Base-by-base conservation (phyloP, 345 rosid species). In the Eutrema heterophyllum region DNA sequence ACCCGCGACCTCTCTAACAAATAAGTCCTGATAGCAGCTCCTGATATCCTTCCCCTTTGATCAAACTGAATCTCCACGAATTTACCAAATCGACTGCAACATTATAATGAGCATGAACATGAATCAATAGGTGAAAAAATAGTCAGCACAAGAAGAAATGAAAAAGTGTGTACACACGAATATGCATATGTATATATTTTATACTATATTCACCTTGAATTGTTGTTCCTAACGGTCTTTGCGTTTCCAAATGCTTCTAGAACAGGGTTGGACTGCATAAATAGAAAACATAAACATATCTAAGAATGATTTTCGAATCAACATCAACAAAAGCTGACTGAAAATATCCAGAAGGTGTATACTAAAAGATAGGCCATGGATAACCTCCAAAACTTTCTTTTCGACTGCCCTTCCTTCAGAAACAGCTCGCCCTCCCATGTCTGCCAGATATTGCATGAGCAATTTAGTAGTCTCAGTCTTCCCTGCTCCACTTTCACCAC, bases 401-500 rank as follows among this genome's bases (percentile, higher is more conserved):
- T 95, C 99, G 53, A 95, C 97, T 73, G 86, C 82, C 68, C 99
- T 87, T 68, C 96, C 97, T 77, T 95, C 99, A 9, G 88, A 71
- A 62, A 79, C 97, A 83, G 97, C 96, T 82, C 97, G 87, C n/a
- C 99, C 99, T 77, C 99, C 98, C 97, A 95, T 95, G 79, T 85
- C 91, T 52, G 99, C 99, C 74, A 95, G 97, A 81, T 95, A 92
- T 4, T 85, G 88, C 99, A 95, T 95, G 56, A 95, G 96, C 84
- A 81, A 83, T 78, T 94, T 95, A 39, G 99, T 95, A 75, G 93
- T 95, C 83, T 95, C 99, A 4, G 99, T 92, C 83, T 95, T 95
- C 71, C 99, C 97, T 0, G 99, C 99, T 44, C 99, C 99, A 83
- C 99, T 95, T 85, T 95, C 99, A 70, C 99, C 99, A 63, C 97